Conservation (phyloP, 2,329 filamentous ascomycete species). For the Fusarium tjaetaba region DNA sequence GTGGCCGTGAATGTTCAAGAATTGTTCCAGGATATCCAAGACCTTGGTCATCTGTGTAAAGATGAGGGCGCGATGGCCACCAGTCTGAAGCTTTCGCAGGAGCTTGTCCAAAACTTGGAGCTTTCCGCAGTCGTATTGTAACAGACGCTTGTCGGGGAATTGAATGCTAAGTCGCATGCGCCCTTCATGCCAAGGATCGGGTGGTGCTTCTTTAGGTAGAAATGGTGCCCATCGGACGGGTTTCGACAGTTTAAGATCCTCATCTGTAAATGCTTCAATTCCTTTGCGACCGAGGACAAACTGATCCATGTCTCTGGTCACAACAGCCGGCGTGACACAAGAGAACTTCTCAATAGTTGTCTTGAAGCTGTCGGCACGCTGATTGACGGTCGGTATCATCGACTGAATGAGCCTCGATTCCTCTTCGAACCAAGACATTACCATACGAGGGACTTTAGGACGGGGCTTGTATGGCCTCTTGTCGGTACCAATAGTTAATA, state of each 20-base stretch:
- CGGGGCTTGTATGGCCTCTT: slow-evolving; percentile 67
- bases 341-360: slow-evolving; percentile 86
- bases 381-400: slow-evolving; percentile 78
- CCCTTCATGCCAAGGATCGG: slow-evolving; percentile 92
- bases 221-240: slow-evolving; percentile 66
- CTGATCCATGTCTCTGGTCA: slow-evolving; percentile 79
- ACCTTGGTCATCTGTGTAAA: slow-evolving; percentile 99
- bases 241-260: slow-evolving; percentile 66
- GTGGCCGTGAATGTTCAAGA: slow-evolving; percentile 96
- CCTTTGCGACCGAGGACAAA: slow-evolving; percentile 72
- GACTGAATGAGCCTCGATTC: slow-evolving; percentile 70
- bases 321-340: slow-evolving; percentile 89
- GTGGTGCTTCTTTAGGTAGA: slow-evolving; percentile 63
- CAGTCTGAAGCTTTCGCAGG: slow-evolving; percentile 85
- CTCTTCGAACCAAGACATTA: slow-evolving; percentile 80
- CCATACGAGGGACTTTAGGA: slow-evolving; percentile 68
- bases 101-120: slow-evolving; percentile 89
- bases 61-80: slow-evolving; percentile 92
- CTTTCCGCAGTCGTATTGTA: slow-evolving; percentile 98
- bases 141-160: slow-evolving; percentile 93
- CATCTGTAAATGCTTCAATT: slow-evolving; percentile 65
- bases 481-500: slow-evolving; percentile 72
- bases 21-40: slow-evolving; percentile 95
- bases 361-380: slow-evolving; percentile 78
- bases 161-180: slow-evolving; percentile 94